Base-by-base conservation (phyloP, 768 basidiomycete species). In the Boletus rubescentipes region DNA sequence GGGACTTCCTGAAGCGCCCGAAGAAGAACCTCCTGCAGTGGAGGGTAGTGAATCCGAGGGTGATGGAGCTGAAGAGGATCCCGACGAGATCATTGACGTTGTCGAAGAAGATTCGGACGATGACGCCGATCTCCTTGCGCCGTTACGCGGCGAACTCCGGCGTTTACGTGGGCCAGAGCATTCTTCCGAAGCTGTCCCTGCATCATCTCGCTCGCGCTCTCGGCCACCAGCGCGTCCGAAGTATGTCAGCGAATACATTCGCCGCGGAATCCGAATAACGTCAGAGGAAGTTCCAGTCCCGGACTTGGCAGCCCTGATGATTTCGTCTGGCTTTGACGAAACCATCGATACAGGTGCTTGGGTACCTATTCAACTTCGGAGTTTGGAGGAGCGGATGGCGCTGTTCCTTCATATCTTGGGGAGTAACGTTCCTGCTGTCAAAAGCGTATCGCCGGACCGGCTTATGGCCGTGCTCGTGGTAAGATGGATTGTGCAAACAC, bases 81-180 rank as follows among this genome's bases (percentile, higher is more conserved):
- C 74, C 9, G 75, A 83, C 51, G 86, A 90, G 54, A 69, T 90
- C 16, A 74, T 91, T 39, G 89, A 88, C 53, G 87, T 89, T 11
- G 75, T 82, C 0, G 85, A 88, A 61, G 79, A 79, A 23, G 76
- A 85, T 53, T 79, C 80, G 32, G 79, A 72, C 39, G 62, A 55
- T 39, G 68, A 70, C 6, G 69, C 66, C 10, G 87, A 91, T 65
- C 78, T 78, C 18, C 75, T 91, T 9, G 87, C 86, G 8, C 86
- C 87, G 30, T 70, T 91, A 15, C 85, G 80, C 57, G 86, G 85
- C 18, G 86, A 83, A 52, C 71, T 91, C 20, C 72, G 83, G 46
- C 80, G 81, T 34, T 77, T 91, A 34, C 82, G 79, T 34, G 65
- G 63, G 8, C 72, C 79, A 3, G 77, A 75, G 4, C 73, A 37